Evolutionary conservation across 202 grass and related monocot species (phyloP).

Genomic region (Saccharum hybrid): DNA sequence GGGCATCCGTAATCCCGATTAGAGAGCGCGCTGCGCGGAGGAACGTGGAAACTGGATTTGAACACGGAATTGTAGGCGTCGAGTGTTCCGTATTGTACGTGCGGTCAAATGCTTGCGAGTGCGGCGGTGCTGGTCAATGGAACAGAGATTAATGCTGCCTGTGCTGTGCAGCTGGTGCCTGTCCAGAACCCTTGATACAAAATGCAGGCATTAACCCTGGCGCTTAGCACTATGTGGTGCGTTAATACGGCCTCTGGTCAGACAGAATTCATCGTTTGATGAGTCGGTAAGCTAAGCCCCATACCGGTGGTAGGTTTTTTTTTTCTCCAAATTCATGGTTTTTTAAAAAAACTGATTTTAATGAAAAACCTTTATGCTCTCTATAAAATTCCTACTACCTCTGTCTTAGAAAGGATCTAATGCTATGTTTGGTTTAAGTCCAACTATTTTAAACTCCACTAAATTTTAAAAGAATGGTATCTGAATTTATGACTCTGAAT

Average conservation of each 20-base stretch:
- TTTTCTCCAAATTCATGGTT: too few species aligned
- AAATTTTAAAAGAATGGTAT: too few species aligned
- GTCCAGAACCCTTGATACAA: background rate
- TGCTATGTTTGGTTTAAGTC: too few species aligned
- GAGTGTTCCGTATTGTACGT: background rate
- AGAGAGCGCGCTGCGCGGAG: background rate
- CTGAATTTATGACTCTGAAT: too few species aligned
- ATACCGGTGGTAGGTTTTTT: too few species aligned
- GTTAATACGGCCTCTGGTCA: constrained; percentile 1
- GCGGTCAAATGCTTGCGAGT: constrained; percentile 35
- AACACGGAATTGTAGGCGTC: constrained; percentile 34
- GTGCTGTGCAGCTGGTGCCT: constrained; percentile 7
- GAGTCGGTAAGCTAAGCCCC: background rate
- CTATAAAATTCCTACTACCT: too few species aligned
- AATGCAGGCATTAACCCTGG: background rate
- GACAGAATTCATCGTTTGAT: background rate
- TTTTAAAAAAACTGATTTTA: too few species aligned
- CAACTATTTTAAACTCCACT: too few species aligned
- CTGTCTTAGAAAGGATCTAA: too few species aligned
- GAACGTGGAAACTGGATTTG: background rate
- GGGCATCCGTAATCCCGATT: background rate
- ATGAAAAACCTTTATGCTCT: too few species aligned
- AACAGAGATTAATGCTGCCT: constrained; percentile 31
- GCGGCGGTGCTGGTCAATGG: constrained; percentile 41
- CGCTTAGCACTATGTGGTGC: constrained; percentile 39